Conservation (phyloP, 1,284 basidiomycete species). For the Baeospora myosura region DNA sequence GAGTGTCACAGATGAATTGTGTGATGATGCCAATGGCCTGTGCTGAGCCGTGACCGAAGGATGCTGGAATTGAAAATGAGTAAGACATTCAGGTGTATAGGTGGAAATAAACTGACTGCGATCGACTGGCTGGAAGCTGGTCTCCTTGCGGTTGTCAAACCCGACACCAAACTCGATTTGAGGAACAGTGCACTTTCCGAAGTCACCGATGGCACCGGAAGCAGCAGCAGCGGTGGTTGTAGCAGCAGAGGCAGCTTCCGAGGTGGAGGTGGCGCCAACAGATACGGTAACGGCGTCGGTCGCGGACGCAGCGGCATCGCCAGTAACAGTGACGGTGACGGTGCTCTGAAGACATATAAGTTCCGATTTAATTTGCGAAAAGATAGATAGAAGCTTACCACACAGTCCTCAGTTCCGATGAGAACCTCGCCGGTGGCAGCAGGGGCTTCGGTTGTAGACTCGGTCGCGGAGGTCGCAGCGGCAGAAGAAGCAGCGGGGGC, state of each 20-base stretch:
- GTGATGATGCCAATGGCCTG: conserved; percentile 49
- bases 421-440: conserved; percentile 10
- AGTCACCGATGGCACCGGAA: conserved; percentile 33
- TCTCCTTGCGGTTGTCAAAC: conserved; percentile 53
- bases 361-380: not conserved
- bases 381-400: conserved; percentile 14
- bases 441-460: conserved; percentile 9
- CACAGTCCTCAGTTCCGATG: conserved; percentile 14
- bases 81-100: conserved; percentile 10
- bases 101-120: conserved; percentile 23
- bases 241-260: conserved; percentile 18
- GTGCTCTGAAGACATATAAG: conserved; percentile 19
- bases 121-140: conserved; percentile 43
- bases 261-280: conserved; percentile 20
- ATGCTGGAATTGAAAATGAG: conserved; percentile 21
- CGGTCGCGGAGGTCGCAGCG: conserved; percentile 13
- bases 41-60: conserved; percentile 45
- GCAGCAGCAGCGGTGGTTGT: conserved; percentile 14
- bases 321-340: conserved; percentile 25
- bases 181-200: conserved; percentile 50
- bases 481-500: conserved; percentile 14
- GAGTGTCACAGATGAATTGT: conserved; percentile 41
- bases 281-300: conserved; percentile 17
- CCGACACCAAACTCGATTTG: conserved; percentile 55
- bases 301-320: conserved; percentile 19